A percentile compares a stretch with the other conserved stretches of the same genome.
Conservation (phyloP, 495 filamentous ascomycete species). For the Pyrenula aspistea region DNA sequence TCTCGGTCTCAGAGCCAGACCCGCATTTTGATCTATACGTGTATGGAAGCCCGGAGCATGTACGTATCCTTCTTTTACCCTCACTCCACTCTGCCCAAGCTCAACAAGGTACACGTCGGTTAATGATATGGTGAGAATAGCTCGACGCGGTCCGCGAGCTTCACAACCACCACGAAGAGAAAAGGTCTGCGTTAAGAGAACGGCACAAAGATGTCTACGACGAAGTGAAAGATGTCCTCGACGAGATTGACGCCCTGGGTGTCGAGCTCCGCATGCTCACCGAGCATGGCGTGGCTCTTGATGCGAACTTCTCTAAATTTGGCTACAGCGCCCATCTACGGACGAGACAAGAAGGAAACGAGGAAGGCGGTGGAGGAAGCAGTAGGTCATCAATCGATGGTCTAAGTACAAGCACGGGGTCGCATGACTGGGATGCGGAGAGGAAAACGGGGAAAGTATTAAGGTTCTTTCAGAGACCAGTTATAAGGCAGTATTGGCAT, state of each 20-base stretch:
- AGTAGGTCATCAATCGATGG: not conserved
- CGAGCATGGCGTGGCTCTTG: slow-evolving; percentile 34
- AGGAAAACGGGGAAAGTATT: slow-evolving; percentile 28
- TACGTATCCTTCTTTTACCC: slow-evolving; percentile 1
- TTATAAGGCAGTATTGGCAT: slow-evolving; percentile 49
- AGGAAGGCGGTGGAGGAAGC: not conserved
- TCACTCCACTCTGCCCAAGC: not conserved
- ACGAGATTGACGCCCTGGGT: slow-evolving; percentile 33
- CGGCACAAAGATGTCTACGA: slow-evolving; percentile 32
- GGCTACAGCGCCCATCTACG: slow-evolving; percentile 44
- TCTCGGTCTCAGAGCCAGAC: slow-evolving; percentile 22
- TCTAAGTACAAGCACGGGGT: slow-evolving; percentile 5
- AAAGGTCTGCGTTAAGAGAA: slow-evolving; percentile 26
- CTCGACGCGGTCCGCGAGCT: slow-evolving; percentile 33
- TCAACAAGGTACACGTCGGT: not conserved
- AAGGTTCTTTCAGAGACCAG: slow-evolving; percentile 41
- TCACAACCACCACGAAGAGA: slow-evolving; percentile 32
- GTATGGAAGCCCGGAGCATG: slow-evolving; percentile 40
- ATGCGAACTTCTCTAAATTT: slow-evolving; percentile 45
- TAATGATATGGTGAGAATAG: slow-evolving; percentile 1
- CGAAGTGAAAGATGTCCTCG: slow-evolving; percentile 36
- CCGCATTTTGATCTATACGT: slow-evolving; percentile 38
- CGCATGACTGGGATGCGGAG: slow-evolving; percentile 30
- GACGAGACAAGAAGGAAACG: slow-evolving; percentile 15
- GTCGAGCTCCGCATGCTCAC: slow-evolving; percentile 39